Percentiles rank a stretch among this genome's conserved stretches.
phyloP scores from a whole-genome alignment of 164 flowering plant species.

The Liriodendron chinense region DNA sequence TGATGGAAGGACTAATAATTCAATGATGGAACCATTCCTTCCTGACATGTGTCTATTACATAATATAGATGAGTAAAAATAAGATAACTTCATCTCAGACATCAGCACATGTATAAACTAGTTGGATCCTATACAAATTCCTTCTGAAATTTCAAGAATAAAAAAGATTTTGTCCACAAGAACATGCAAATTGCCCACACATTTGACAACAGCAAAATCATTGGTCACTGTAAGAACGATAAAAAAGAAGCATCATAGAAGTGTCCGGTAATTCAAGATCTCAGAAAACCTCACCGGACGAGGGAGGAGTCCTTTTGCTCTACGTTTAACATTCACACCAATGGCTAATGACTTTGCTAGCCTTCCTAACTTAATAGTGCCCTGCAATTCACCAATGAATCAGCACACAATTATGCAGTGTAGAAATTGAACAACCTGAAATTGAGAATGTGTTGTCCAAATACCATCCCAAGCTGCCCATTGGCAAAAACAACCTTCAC shows the following conservation, averaged over 20 bases:
- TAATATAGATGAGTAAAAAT: too few relatives aligned
- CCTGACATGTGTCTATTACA: too few relatives aligned
- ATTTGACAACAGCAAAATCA: background rate
- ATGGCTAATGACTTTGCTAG: constrained; percentile 75
- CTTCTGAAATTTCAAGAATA: too few relatives aligned
- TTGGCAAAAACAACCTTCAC: constrained; percentile 75
- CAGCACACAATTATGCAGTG: background rate
- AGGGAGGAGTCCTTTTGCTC: constrained; percentile 85
- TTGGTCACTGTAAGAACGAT: background rate
- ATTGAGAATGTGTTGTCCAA: background rate
- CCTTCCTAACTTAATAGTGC: constrained; percentile 74
- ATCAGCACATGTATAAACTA: too few relatives aligned
- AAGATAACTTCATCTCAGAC: too few relatives aligned
- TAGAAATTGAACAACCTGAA: constrained; percentile 4
- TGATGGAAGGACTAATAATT: too few relatives aligned
- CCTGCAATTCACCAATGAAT: constrained; percentile 43
- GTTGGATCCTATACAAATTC: too few relatives aligned
- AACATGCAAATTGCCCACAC: background rate
- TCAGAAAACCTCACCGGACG: constrained; percentile 60
- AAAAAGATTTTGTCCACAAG: too few relatives aligned
- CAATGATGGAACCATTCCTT: too few relatives aligned
- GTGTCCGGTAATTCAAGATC: background rate
- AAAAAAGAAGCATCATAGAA: background rate
- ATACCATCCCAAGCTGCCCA: constrained; percentile 96
- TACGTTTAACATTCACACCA: constrained; percentile 83